Evolutionary conservation across 164 flowering plant species (phyloP).

Genomic region (Euptelea pleiosperma): DNA sequence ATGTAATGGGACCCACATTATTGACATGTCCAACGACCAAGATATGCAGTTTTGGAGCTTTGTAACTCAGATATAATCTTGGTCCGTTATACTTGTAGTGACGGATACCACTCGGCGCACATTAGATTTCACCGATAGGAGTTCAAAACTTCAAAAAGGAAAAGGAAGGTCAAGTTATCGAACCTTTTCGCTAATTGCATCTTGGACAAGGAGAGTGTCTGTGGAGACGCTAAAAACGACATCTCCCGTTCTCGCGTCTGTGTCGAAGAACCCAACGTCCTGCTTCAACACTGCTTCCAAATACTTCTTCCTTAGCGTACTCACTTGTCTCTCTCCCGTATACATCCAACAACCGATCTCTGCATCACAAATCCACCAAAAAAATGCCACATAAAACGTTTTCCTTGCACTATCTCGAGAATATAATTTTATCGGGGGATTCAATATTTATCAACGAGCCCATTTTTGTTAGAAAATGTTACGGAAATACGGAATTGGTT

Average conservation of each 20-base stretch:
- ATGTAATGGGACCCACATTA: too few species aligned
- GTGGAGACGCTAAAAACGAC: constrained; percentile 93
- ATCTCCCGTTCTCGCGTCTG: constrained; percentile 97
- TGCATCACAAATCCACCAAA: constrained; percentile 22
- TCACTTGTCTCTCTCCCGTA: constrained; percentile 90
- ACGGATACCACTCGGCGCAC: too few species aligned
- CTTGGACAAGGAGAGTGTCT: constrained; percentile 96
- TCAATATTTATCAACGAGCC: background rate
- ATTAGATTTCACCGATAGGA: too few species aligned
- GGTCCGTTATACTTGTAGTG: too few species aligned
- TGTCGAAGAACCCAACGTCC: constrained; percentile 96
- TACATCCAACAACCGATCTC: constrained; percentile 99
- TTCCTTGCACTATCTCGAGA: too few species aligned
- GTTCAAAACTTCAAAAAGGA: too few species aligned
- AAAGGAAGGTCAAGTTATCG: background rate
- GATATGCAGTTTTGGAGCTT: too few species aligned
- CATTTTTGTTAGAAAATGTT: too few species aligned
- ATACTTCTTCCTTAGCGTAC: constrained; percentile 77
- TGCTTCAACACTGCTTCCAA: constrained; percentile 90
- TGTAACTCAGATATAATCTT: too few species aligned
- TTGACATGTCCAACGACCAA: background rate
- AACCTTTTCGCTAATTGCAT: constrained; percentile 99
- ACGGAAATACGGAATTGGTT: too few species aligned
- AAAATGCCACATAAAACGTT: too few species aligned
- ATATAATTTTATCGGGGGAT: background rate